phyloP scores from a whole-genome alignment of 78 protist genomes.

The slime mould (Dictyostelium discoideum) region DNA sequence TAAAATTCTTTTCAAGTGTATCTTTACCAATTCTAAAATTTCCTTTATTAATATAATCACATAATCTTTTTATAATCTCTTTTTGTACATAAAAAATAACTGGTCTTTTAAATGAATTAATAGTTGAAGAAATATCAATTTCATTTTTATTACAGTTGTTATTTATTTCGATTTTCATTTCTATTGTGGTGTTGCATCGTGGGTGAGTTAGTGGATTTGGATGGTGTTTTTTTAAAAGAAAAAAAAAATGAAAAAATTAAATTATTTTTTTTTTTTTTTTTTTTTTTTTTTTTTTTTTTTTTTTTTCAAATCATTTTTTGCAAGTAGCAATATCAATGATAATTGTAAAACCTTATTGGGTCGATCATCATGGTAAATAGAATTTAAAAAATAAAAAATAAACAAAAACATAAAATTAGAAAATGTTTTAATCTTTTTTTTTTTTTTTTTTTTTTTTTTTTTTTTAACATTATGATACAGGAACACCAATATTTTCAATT shows the following conservation, averaged over 20 bases:
- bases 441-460: no score
- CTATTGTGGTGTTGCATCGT: not conserved
- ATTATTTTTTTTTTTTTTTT: no score
- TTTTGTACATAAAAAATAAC: not conserved
- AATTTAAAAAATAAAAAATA: no score
- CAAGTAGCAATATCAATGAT: not conserved
- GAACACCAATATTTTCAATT: not conserved
- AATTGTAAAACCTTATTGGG: not conserved
- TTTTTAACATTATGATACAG: not conserved
- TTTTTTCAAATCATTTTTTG: no score
- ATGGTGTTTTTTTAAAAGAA: no score
- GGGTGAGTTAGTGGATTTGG: no score
- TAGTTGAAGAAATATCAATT: no score
- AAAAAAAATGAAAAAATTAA: no score
- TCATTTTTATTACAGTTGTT: not conserved
- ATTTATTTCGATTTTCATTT: not conserved
- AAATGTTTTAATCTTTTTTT: no score
- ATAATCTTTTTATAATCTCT: not conserved
- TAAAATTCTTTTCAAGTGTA: not conserved
- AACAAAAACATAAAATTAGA: not conserved
- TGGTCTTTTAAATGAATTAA: not conserved
- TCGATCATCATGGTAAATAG: not conserved
- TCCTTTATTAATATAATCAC: not conserved
- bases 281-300: no score
- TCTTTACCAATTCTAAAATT: not conserved